Evolutionary conservation across 2,329 filamentous ascomycete genomes (phyloP), one percentile per base, ranked within the genome.

Genomic region (Colletotrichum destructivum): DNA sequence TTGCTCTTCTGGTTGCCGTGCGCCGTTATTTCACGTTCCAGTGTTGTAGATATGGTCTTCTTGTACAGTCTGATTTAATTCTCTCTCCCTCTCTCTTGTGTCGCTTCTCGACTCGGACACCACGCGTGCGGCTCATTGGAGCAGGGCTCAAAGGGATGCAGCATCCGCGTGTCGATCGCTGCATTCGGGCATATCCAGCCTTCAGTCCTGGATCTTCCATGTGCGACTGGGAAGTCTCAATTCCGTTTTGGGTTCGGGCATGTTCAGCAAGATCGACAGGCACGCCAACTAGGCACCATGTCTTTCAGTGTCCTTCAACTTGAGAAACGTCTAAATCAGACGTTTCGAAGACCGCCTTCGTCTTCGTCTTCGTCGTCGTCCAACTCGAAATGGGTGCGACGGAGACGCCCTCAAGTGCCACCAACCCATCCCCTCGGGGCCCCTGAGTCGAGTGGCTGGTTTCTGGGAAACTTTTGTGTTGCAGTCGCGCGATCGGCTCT

Each of bases 201-300:
- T 26, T 72, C 31, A 35, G 54, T 55, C 69, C 65, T 52, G 47
- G 59, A 42, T 42, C 46, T 69, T 47, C 68, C 57, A 67, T 54
- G 62, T 49, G 63, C 44, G 52, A 23, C 56, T 38, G 42, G 65
- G 57, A 42, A 62, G 57, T 21, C n/a, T 62, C 21, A 8, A 69
- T 57, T 59, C 57, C 62, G 46, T 40, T 71, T 35, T 52, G 51
- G 44, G 21, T 59, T 69, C 59, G 69, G 52, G 44, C 64, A 63
- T 62, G 35, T 63, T 35, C 12, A 44, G 56, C 56, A 59, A 59
- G 69, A 72, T 72, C 69, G 69, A 72, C 69, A 72, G 65, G 69
- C 26, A 72, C 69, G 61, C 21, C 51, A 21, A 55, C 59, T 40
- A 38, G 65, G 35, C 57, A n/a, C 9, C 64, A 46, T 62, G 51